Percentiles rank a stretch among this genome's conserved stretches.
phyloP scores from a whole-genome alignment of 2,329 filamentous ascomycete genomes.

The Cercospora sp. region DNA sequence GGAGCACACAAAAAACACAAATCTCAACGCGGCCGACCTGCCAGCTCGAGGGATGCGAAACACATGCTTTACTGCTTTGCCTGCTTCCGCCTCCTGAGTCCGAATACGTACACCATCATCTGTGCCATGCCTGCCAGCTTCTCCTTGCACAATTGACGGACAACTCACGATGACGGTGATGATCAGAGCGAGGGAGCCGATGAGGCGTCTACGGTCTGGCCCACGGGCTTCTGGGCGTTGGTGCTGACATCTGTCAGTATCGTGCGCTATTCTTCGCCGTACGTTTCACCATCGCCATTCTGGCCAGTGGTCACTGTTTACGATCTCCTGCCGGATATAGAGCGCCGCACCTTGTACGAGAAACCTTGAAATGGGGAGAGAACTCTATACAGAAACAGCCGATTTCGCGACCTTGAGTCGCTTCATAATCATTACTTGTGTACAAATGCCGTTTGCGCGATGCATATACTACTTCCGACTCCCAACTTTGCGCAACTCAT shows the following conservation, averaged over 20 bases:
- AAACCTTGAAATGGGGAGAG: neutral
- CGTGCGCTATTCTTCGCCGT: neutral
- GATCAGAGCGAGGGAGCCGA: neutral
- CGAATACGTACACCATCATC: neutral
- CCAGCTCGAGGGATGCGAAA: slow-evolving; percentile 1
- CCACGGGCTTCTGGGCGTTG: neutral
- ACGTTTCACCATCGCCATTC: neutral
- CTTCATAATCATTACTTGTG: neutral
- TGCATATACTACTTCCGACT: neutral
- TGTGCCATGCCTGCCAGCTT: neutral
- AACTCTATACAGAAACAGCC: neutral
- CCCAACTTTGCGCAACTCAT: neutral
- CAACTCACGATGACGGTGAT: neutral
- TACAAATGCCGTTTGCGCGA: neutral
- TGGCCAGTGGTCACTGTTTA: neutral
- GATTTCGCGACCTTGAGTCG: neutral
- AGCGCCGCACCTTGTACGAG: neutral
- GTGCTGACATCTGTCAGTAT: slow-evolving; percentile 1
- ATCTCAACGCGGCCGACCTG: neutral
- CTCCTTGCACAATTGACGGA: neutral
- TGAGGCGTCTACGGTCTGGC: neutral
- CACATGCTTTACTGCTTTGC: neutral
- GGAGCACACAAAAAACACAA: neutral
- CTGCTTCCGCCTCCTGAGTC: neutral
- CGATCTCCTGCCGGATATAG: neutral